Evolutionary conservation across 176 grass and related monocot genomes (phyloP).

Genomic region (Poa pratensis): DNA sequence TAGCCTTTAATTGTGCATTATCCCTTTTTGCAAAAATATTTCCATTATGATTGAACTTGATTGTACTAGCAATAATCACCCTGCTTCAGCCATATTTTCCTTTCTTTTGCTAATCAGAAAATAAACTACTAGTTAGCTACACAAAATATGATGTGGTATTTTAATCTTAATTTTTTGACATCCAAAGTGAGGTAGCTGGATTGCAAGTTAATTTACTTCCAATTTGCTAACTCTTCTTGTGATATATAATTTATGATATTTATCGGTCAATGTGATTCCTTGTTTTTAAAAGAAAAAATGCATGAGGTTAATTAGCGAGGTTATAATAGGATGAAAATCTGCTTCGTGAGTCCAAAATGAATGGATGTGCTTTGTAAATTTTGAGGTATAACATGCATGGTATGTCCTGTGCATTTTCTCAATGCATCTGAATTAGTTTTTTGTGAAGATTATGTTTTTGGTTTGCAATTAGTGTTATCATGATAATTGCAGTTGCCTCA

Average conservation of each 20-base stretch:
- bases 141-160: too few relatives aligned
- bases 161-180: too few relatives aligned
- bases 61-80: neutral
- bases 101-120: neutral
- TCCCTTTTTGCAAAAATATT: neutral
- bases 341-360: neutral
- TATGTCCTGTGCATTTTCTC: neutral
- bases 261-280: neutral
- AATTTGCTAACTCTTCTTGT: neutral
- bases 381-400: neutral
- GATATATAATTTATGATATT: neutral
- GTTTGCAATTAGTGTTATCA: neutral
- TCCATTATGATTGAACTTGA: conserved; percentile 6
- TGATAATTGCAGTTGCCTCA: neutral
- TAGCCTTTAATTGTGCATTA: neutral
- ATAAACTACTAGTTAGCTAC: too few relatives aligned
- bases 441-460: neutral
- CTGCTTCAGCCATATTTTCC: neutral
- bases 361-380: neutral
- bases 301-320: neutral
- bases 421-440: neutral
- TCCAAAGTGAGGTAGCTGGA: neutral
- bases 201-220: too few relatives aligned
- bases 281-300: neutral
- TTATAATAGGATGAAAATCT: neutral